Conservation (phyloP, 495 filamentous ascomycete species). For the Trichoderma gamsii region DNA sequence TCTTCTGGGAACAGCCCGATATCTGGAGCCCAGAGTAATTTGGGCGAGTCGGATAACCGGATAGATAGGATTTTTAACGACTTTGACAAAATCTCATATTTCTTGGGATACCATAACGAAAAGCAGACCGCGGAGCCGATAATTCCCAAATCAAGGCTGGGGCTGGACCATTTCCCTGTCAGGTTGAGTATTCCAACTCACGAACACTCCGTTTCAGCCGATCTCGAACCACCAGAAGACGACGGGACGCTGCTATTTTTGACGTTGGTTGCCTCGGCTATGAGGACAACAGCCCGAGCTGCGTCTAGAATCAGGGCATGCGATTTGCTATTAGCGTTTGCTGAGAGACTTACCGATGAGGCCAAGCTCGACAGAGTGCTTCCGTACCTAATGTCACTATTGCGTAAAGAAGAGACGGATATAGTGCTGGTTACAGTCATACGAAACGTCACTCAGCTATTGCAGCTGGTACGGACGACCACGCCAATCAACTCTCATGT, state of each 20-base stretch:
- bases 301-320: slow-evolving; percentile 85
- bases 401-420: slow-evolving; percentile 69
- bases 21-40: slow-evolving; percentile 55
- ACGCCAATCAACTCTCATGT: slow-evolving; percentile 94
- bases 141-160: slow-evolving; percentile 30
- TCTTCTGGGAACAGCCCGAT: slow-evolving; percentile 64
- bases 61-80: slow-evolving; percentile 90
- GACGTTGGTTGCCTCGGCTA: slow-evolving; percentile 75
- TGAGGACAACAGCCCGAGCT: slow-evolving; percentile 82
- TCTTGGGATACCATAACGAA: slow-evolving; percentile 64
- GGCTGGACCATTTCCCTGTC: slow-evolving; percentile 60
- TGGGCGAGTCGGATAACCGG: slow-evolving; percentile 81
- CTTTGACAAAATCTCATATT: slow-evolving; percentile 96
- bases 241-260: slow-evolving; percentile 93
- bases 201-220: slow-evolving; percentile 52
- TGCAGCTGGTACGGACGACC: slow-evolving; percentile 78
- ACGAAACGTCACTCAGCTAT: slow-evolving; percentile 76
- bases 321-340: slow-evolving; percentile 88
- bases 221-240: slow-evolving; percentile 49
- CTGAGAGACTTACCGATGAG: slow-evolving; percentile 87
- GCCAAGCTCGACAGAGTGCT: slow-evolving; percentile 93
- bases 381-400: slow-evolving; percentile 75
- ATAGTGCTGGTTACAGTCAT: slow-evolving; percentile 79
- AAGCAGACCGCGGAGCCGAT: slow-evolving; percentile 27
- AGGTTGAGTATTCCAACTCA: slow-evolving; percentile 83